phyloP scores from a whole-genome alignment of 2,329 filamentous ascomycete species.

The Clarireedia paspali region DNA sequence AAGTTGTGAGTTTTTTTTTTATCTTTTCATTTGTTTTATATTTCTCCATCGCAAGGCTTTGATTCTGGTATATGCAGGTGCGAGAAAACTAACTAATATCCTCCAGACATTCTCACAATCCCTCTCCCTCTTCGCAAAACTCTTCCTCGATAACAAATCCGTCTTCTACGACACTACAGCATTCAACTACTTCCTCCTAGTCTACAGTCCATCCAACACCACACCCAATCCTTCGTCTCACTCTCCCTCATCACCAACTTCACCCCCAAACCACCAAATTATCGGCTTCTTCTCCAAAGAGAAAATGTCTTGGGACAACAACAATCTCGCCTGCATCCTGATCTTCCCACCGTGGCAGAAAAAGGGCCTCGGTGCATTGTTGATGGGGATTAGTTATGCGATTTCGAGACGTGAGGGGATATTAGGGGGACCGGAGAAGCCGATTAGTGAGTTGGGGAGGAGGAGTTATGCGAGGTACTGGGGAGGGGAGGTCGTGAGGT shows the following conservation, averaged over 20 bases:
- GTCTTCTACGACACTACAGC: slow-evolving; percentile 95
- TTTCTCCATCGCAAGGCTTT: background rate
- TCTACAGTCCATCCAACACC: slow-evolving; percentile 53
- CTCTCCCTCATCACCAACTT: background rate
- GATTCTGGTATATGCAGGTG: background rate
- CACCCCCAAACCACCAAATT: slow-evolving; percentile 44
- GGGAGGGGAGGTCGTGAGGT: slow-evolving; percentile 76
- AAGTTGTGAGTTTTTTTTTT: slow-evolving; percentile 47
- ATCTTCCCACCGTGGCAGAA: slow-evolving; percentile 94
- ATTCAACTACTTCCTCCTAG: slow-evolving; percentile 91
- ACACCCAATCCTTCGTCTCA: no score
- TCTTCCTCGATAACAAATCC: slow-evolving; percentile 96
- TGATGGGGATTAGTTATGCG: slow-evolving; percentile 93
- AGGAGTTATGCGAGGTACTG: slow-evolving; percentile 81
- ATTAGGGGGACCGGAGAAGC: slow-evolving; percentile 88
- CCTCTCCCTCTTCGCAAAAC: slow-evolving; percentile 88
- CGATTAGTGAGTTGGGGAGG: slow-evolving; percentile 76
- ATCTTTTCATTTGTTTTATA: background rate
- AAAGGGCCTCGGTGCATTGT: slow-evolving; percentile 75
- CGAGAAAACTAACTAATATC: background rate
- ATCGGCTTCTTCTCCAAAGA: slow-evolving; percentile 99
- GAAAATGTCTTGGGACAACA: slow-evolving; percentile 97
- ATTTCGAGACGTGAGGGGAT: slow-evolving; percentile 76
- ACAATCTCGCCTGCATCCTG: slow-evolving; percentile 93
- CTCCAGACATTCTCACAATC: slow-evolving; percentile 84